phyloP scores from a whole-genome alignment of 106 monocot species.

The Dendrobium officinale region DNA sequence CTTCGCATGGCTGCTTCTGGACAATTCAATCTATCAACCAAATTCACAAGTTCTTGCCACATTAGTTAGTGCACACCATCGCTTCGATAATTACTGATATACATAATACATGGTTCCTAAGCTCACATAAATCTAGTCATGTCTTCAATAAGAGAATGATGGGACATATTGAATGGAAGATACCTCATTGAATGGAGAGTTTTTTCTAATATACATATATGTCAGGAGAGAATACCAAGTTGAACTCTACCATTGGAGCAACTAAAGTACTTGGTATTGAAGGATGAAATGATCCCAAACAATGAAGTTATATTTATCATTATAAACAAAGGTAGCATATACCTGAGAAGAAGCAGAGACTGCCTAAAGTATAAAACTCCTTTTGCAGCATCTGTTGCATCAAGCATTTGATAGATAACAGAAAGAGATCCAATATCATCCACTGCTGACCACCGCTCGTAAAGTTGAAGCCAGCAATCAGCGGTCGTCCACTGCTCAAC shows the following conservation, averaged over 20 bases:
- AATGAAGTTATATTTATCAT: neutral
- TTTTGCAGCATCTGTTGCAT: slow-evolving; percentile 67
- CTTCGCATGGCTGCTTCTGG: slow-evolving; percentile 97
- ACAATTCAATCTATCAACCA: slow-evolving; percentile 76
- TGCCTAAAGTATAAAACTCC: slow-evolving; percentile 91
- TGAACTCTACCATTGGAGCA: neutral
- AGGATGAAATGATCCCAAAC: neutral
- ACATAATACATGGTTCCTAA: neutral
- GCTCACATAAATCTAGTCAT: neutral
- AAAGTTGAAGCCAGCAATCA: slow-evolving; percentile 97
- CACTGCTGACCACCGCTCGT: slow-evolving; percentile 93
- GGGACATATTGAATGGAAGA: neutral
- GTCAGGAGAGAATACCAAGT: neutral
- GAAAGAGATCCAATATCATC: slow-evolving; percentile 99
- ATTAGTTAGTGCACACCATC: neutral
- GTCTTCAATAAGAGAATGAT: neutral
- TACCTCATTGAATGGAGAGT: neutral
- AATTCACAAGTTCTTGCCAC: neutral
- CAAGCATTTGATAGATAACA: slow-evolving; percentile 90
- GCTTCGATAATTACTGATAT: neutral
- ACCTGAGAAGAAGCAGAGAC: slow-evolving; percentile 95
- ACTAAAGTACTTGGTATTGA: neutral
- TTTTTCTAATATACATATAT: neutral
- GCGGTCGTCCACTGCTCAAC: slow-evolving; percentile 88
- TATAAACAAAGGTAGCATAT: neutral